Evolutionary conservation across 1,284 basidiomycete species (phyloP).

Genomic region (Moesziomyces sp.): DNA sequence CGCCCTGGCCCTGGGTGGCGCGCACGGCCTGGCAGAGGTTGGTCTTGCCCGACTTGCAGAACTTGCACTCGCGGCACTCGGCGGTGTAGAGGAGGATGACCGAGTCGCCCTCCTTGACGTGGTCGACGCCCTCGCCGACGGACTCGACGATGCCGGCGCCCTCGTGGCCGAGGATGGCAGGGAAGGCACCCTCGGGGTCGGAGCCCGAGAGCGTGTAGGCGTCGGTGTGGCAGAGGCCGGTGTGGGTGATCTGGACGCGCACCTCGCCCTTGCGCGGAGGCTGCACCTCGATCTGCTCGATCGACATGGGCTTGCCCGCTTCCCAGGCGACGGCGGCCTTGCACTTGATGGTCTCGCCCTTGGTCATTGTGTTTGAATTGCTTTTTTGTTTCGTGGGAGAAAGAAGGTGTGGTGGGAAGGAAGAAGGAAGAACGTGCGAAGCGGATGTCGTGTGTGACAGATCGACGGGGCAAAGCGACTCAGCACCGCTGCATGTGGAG

Average conservation of each 20-base stretch:
- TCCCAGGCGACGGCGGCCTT: conserved; percentile 93
- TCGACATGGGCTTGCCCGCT: conserved; percentile 85
- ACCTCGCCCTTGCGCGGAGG: conserved; percentile 92
- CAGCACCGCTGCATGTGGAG: conserved; percentile 4
- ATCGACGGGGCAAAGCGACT: background rate
- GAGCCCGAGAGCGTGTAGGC: conserved; percentile 96
- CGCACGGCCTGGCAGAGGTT: conserved; percentile 79
- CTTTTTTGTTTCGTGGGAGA: background rate
- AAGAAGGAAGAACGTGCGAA: conserved; percentile 8
- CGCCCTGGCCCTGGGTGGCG: conserved; percentile 90
- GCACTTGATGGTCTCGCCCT: conserved; percentile 63
- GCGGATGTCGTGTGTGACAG: conserved; percentile 32
- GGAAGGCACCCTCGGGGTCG: conserved; percentile 96
- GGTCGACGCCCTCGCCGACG: conserved; percentile 89
- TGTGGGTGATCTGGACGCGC: conserved; percentile 88
- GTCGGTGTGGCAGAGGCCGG: conserved; percentile 98
- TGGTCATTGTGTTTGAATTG: conserved; percentile 25
- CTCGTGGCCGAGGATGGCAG: conserved; percentile 80
- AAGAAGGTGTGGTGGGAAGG: background rate
- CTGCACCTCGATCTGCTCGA: conserved; percentile 92
- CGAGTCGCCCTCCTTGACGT: conserved; percentile 76
- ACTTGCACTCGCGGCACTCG: conserved; percentile 70
- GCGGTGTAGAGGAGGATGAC: conserved; percentile 77
- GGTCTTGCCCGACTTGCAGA: conserved; percentile 98
- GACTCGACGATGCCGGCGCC: conserved; percentile 78